Percentiles rank a stretch among this genome's conserved stretches.
phyloP scores from a whole-genome alignment of 805 yeast genomes.

The Yamadazyma ubonensis region DNA sequence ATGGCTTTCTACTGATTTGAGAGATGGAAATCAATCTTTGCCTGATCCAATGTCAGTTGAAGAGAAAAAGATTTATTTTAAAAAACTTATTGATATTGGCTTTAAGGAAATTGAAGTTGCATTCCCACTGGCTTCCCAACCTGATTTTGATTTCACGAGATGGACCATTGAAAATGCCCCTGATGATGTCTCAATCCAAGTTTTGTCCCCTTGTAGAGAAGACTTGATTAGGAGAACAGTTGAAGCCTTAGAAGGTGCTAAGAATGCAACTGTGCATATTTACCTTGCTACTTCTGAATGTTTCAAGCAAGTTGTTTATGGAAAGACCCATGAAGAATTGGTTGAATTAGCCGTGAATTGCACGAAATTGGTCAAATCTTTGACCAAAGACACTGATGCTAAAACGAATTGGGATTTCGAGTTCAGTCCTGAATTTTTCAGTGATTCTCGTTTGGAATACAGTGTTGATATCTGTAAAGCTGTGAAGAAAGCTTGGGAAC shows the following conservation, averaged over 20 bases:
- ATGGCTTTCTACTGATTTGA: constrained; percentile 79
- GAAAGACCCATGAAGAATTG: constrained; percentile 58
- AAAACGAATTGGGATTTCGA: constrained; percentile 70
- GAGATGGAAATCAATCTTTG: constrained; percentile 83
- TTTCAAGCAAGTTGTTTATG: constrained; percentile 71
- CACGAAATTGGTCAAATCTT: constrained; percentile 57
- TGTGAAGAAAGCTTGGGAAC: constrained; percentile 73
- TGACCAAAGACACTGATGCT: constrained; percentile 67
- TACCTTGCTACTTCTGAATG: constrained; percentile 75
- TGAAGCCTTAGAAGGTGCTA: constrained; percentile 71
- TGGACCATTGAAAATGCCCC: constrained; percentile 74
- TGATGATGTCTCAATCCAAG: constrained; percentile 74
- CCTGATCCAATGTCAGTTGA: constrained; percentile 85
- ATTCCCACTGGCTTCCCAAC: constrained; percentile 77
- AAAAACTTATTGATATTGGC: constrained; percentile 67
- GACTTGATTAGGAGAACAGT: constrained; percentile 69
- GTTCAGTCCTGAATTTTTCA: constrained; percentile 78
- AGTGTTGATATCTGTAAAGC: constrained; percentile 69
- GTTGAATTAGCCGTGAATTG: constrained; percentile 60
- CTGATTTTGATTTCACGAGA: constrained; percentile 78
- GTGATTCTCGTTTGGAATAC: constrained; percentile 66
- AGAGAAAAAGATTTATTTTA: constrained; percentile 72
- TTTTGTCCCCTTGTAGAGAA: constrained; percentile 73
- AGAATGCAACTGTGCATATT: constrained; percentile 71
- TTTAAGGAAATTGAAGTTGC: constrained; percentile 84